Evolutionary conservation across 2,329 filamentous ascomycete species (phyloP).

Genomic region (Penicillium sp.): DNA sequence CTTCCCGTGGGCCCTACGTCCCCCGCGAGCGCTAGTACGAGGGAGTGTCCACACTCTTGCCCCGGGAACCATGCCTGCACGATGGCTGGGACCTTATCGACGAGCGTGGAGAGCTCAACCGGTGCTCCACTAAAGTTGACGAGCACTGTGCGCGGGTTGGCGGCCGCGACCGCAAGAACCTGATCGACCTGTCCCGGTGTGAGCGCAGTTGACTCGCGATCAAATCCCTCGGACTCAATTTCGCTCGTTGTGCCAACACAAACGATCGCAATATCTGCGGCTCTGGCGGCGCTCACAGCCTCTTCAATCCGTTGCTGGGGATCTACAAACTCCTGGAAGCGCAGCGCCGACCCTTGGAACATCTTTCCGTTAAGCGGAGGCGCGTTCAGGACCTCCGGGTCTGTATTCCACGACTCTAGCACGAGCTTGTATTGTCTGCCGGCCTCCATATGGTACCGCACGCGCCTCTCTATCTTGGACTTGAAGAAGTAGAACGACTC

Average conservation of each 20-base stretch:
- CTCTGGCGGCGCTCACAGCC: background rate
- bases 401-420: too few species aligned
- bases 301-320: background rate
- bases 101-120: background rate
- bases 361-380: constrained; percentile 31
- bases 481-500: too few species aligned
- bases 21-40: background rate
- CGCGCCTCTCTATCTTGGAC: too few species aligned
- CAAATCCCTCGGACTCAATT: background rate
- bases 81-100: background rate
- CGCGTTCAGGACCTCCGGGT: constrained; percentile 21
- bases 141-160: background rate
- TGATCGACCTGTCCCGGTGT: background rate
- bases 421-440: too few species aligned
- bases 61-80: background rate
- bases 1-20: background rate
- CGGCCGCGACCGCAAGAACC: background rate
- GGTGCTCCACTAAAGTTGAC: background rate
- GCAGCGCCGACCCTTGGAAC: constrained; percentile 30
- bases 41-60: background rate
- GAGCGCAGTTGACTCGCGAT: background rate
- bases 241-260: background rate
- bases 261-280: background rate
- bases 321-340: background rate
- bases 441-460: too few species aligned